phyloP scores from a whole-genome alignment of 371 early-diverging fungal species.

The Mucor saturninus region DNA sequence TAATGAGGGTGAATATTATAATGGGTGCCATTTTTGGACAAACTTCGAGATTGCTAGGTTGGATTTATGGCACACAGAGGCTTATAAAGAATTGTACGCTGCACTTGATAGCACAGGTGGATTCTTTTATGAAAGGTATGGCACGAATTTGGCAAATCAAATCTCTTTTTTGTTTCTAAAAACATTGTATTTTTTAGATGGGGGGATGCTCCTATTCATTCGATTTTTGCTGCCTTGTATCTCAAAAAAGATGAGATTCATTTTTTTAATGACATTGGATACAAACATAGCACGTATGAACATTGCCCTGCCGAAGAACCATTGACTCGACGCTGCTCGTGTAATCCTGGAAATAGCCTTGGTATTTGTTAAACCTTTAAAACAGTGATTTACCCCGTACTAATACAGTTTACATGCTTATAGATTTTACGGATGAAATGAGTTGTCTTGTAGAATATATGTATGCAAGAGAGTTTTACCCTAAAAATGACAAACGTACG shows the following conservation, averaged over 20 bases:
- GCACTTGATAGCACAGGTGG: conserved; percentile 69
- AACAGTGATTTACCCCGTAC: not conserved
- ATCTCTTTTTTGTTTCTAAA: not conserved
- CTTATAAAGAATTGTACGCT: conserved; percentile 59
- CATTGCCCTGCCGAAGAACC: conserved; percentile 69
- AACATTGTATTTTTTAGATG: conserved; percentile 46
- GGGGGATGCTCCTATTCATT: conserved; percentile 97
- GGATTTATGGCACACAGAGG: conserved; percentile 73
- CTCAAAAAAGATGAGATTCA: conserved; percentile 76
- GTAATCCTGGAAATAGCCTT: conserved; percentile 37
- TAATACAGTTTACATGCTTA: not conserved
- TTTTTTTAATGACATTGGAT: conserved; percentile 89
- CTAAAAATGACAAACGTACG: conserved; percentile 23
- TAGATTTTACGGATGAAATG: conserved; percentile 46
- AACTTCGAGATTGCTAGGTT: conserved; percentile 94
- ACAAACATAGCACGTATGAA: conserved; percentile 68
- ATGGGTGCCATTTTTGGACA: conserved; percentile 87
- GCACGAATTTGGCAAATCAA: not conserved
- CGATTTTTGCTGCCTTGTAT: conserved; percentile 76
- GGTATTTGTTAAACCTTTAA: conserved; percentile 16
- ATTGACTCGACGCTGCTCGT: conserved; percentile 31
- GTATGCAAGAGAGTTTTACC: conserved; percentile 26
- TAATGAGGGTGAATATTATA: conserved; percentile 46
- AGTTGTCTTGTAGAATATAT: conserved; percentile 43
- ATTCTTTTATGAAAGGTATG: conserved; percentile 55